phyloP scores from a whole-genome alignment of 2,329 filamentous ascomycete species.

The Exophiala sideris region DNA sequence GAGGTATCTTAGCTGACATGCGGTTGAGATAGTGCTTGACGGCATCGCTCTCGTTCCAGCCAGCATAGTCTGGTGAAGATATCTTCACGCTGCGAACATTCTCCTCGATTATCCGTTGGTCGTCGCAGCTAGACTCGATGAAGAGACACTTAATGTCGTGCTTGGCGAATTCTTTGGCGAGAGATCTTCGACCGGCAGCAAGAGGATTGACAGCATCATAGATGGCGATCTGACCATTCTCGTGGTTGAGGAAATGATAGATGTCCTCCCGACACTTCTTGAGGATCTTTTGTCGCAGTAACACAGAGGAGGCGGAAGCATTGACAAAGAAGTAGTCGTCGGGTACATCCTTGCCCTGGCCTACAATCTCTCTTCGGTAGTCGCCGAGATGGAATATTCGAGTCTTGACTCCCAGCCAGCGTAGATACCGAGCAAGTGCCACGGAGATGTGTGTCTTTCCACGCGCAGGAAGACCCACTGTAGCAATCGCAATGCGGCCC shows the following conservation, averaged over 20 bases:
- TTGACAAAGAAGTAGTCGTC: conserved; percentile 98
- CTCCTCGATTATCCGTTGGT: conserved; percentile 89
- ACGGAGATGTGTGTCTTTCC: conserved; percentile 98
- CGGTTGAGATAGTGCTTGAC: conserved; percentile 86
- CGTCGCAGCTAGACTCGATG: conserved; percentile 92
- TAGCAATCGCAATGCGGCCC: conserved; percentile 93
- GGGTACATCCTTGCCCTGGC: conserved; percentile 76
- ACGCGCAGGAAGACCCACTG: conserved; percentile 88
- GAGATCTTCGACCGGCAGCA: conserved; percentile 71
- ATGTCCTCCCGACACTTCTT: conserved; percentile 98
- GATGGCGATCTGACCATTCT: conserved; percentile 96
- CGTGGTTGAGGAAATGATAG: conserved; percentile 91
- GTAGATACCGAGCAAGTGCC: conserved; percentile 86
- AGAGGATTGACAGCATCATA: conserved; percentile 97
- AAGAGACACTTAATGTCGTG: conserved; percentile 96
- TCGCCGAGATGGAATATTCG: conserved; percentile 96
- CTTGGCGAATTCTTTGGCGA: conserved; percentile 97
- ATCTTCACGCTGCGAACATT: conserved; percentile 98
- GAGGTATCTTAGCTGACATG: conserved; percentile 87
- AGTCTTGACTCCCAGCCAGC: conserved; percentile 97
- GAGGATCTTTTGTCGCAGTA: conserved; percentile 92
- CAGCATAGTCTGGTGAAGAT: conserved; percentile 89
- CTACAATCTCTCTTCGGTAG: conserved; percentile 88
- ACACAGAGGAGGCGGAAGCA: conserved; percentile 85
- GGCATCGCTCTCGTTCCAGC: conserved; percentile 88